phyloP scores from a whole-genome alignment of 331 rosid species.

The Quercus tomentella region DNA sequence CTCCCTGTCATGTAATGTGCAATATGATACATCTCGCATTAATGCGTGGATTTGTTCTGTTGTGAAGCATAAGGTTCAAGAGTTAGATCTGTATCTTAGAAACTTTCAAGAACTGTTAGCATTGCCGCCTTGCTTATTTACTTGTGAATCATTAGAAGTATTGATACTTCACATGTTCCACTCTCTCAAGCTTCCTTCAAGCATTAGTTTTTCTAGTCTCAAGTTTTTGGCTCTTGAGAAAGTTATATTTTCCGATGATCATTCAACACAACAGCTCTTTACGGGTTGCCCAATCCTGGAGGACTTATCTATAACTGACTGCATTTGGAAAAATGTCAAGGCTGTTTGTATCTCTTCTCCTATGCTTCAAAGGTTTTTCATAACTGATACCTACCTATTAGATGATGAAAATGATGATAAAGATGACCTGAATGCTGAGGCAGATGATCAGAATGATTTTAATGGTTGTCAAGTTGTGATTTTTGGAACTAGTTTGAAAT shows the following conservation, averaged over 20 bases:
- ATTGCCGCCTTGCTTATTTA: neutral
- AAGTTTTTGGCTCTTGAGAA: neutral
- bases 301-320: neutral
- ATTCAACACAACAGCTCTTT: neutral
- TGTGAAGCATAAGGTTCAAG: neutral
- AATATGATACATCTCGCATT: neutral
- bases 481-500: neutral
- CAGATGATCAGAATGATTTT: neutral
- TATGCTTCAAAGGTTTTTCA: neutral
- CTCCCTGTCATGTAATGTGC: neutral
- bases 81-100: neutral
- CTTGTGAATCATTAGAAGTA: neutral
- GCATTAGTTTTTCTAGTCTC: neutral
- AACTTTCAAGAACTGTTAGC: neutral
- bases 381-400: neutral
- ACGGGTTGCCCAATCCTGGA: neutral
- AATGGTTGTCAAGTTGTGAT: neutral
- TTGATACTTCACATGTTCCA: neutral
- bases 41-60: neutral
- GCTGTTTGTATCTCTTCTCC: neutral
- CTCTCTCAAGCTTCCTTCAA: neutral
- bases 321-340: neutral
- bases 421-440: neutral
- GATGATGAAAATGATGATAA: neutral
- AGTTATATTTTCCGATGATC: neutral